Evolutionary conservation across 2,329 filamentous ascomycete genomes (phyloP), one percentile per base, ranked within the genome.

Genomic region (Phyllosticta capitalensis): DNA sequence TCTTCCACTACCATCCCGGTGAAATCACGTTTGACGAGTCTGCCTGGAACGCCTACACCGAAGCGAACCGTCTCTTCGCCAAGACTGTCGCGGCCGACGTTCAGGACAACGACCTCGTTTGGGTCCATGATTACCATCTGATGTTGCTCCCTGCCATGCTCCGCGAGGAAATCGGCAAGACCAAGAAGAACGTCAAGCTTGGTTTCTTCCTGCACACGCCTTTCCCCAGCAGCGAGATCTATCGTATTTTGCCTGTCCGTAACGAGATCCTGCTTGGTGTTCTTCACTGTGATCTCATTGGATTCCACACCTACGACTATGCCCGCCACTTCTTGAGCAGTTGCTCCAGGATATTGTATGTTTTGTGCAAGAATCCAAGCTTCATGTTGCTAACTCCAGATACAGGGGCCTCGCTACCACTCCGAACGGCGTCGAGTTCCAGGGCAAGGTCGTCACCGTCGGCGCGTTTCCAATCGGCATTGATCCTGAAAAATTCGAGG

Each of bases 221-320:
- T 0, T 99, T 97, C 76, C 94, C 94, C 12, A 95, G 90, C 72
- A 95, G 89, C 67, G 92, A 97, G 75, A 96, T 97, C 69, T 97
- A 96, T 76, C 85, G 94, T 64, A 96, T 97, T 65, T 79, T 97
- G 9, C 94, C 94, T 0, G 92, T 97, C 28, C 85, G 94, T 63
- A 91, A 96, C 71, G 87, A 90, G 68, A 85, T 97, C 55, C 82
- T 99, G 52, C 81, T 88, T 54, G 92, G 94, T 59, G 85, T 97
- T 48, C 81, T 99, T 33, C 88, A 95, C 71, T 96, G 92, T 77
- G 94, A 97, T 71, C 79, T 99, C 61, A 90, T 97, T 69, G 94
- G 94, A 30, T 97, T 99, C 79, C 94, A 99, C 75, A 99, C 94
- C 26, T 97, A 96, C 77, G 92, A 97, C 76, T 99, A 99, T 70